Conservation (phyloP, 495 filamentous ascomycete species). For the Sabuloglossum arenarium region DNA sequence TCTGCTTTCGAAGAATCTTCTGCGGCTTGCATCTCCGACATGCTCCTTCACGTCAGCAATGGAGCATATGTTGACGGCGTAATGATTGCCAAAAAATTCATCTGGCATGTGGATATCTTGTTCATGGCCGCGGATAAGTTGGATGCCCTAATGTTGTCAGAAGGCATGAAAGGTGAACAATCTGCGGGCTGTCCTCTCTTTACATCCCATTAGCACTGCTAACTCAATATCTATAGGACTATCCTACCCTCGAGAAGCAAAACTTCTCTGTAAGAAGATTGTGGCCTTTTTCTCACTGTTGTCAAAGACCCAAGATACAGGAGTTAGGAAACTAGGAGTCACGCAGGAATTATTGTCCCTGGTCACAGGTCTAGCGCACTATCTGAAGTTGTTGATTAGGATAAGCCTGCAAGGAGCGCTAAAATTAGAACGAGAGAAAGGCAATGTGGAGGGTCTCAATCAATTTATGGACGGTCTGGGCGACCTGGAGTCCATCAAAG, state of each 20-base stretch:
- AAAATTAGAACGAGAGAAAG: constrained; percentile 69
- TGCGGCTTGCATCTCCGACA: constrained; percentile 95
- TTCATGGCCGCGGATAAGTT: constrained; percentile 78
- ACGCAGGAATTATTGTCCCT: constrained; percentile 90
- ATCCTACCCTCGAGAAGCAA: constrained; percentile 83
- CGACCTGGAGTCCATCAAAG: constrained; percentile 48
- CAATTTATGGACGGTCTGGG: constrained; percentile 64
- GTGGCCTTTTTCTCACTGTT: constrained; percentile 92
- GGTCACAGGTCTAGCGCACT: constrained; percentile 93
- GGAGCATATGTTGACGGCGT: constrained; percentile 91
- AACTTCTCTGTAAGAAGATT: constrained; percentile 97
- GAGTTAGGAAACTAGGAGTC: constrained; percentile 72
- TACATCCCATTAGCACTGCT: not conserved
- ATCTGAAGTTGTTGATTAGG: constrained; percentile 91
- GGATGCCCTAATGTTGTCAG: constrained; percentile 42
- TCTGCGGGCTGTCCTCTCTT: not conserved
- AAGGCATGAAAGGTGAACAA: constrained; percentile 53
- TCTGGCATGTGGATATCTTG: constrained; percentile 83
- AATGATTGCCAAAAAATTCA: constrained; percentile 89
- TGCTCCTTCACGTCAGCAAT: constrained; percentile 98
- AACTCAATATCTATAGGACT: constrained; percentile 31
- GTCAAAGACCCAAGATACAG: constrained; percentile 81
- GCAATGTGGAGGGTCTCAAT: constrained; percentile 49
- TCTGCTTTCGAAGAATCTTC: constrained; percentile 96
- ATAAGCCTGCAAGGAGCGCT: constrained; percentile 90